Percentiles rank a stretch among this genome's conserved stretches.
phyloP scores from a whole-genome alignment of 106 monocot species.

The Narthecium ossifragum region DNA sequence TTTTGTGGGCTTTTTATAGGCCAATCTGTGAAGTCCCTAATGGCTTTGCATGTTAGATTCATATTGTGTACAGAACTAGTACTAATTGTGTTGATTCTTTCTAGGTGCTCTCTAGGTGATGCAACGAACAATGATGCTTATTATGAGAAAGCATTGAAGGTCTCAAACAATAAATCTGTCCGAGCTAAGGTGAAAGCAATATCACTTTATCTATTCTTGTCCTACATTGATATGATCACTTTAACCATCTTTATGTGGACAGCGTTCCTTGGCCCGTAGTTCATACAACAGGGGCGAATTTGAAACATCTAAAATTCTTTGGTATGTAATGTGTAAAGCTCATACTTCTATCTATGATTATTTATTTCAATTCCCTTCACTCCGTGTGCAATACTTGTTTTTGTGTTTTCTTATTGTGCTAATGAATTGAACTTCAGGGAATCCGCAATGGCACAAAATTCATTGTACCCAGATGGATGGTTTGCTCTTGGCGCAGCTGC shows the following conservation, averaged over 20 bases:
- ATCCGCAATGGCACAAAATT: slow-evolving; percentile 85
- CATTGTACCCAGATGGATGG: slow-evolving; percentile 92
- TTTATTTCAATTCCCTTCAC: neutral
- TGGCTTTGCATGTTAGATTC: too few species aligned
- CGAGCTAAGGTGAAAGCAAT: slow-evolving; percentile 66
- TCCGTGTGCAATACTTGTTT: neutral
- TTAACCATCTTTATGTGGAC: slow-evolving; percentile 4
- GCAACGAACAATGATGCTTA: slow-evolving; percentile 71
- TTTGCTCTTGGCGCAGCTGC: slow-evolving; percentile 93
- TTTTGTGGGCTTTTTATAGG: too few species aligned
- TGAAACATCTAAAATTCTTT: slow-evolving; percentile 63
- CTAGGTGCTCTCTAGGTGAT: slow-evolving; percentile 98
- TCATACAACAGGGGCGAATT: slow-evolving; percentile 90
- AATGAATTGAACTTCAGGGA: slow-evolving; percentile 40
- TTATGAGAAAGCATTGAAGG: slow-evolving; percentile 89
- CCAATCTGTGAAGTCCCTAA: too few species aligned
- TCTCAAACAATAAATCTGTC: slow-evolving; percentile 83
- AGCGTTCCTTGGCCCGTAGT: slow-evolving; percentile 92
- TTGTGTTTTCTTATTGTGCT: neutral
- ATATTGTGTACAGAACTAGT: neutral
- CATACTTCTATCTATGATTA: neutral
- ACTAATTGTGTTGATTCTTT: neutral
- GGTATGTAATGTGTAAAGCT: slow-evolving; percentile 45
- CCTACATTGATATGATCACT: neutral
- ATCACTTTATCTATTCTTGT: neutral